Base-by-base conservation (phyloP, 2,329 filamentous ascomycete genomes). In the Lasiodiplodia theobromae region DNA sequence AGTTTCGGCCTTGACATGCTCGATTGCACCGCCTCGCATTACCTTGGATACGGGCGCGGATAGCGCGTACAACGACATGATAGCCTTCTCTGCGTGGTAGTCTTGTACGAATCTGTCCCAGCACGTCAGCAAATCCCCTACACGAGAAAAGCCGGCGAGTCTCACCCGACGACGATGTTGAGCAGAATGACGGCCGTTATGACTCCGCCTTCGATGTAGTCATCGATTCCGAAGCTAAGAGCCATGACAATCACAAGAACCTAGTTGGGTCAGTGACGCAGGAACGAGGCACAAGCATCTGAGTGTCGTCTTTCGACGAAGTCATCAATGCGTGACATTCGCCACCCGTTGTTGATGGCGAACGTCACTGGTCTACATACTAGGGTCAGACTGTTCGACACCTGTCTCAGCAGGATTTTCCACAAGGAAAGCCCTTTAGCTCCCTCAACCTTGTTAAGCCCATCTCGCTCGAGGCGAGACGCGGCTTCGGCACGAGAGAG, bases 221-320 rank as follows among this genome's bases (percentile, higher is more conserved):
- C 89, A 73, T 84, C 75, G 72, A 91, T 91, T 77, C 85, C 87
- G 80, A 90, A 91, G 71, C 84, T 85, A 57, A 86, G 82, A 69
- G 88, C 89, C 88, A 92, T 92, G 74, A 92, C 91, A 74, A 92
- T 88, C 72, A 93, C 84, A 73, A 94, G 88, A 71, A 92, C 90
- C 90, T 92, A 64, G 11, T 52, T 23, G 60, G 60, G 60, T 64
- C 47, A 64, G 60, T 64, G 31, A 37, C 38, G 70, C 34, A 64
- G 60, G 44, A 64, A 53, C 47, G 57, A 12, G 23, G 51, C 60
- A 52, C 28, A 28, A 28, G 47, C 60, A 52, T 64, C 47, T 64
- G 44, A 64, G 28, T 52, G 60, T 38, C 60, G 60, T 52, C 60
- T 64, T n/a, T 16, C 60, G 60, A 64, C 60, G 60, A 64, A 31